Evolutionary conservation across 2,329 filamentous ascomycete genomes (phyloP).

Genomic region (Cercospora janseana): DNA sequence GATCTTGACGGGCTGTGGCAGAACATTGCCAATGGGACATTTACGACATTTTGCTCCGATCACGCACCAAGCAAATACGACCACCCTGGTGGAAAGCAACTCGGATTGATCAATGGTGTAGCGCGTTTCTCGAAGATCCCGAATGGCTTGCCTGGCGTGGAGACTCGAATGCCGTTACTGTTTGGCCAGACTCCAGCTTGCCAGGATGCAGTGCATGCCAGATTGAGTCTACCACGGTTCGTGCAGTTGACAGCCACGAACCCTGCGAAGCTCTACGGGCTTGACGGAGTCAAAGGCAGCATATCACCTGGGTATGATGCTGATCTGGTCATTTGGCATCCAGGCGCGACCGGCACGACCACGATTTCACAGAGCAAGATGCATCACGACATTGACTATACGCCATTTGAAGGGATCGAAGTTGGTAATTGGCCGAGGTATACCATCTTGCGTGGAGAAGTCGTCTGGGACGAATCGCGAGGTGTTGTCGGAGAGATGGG

Average conservation of each 20-base stretch:
- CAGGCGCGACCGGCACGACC: conserved; percentile 30
- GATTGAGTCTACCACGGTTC: conserved; percentile 41
- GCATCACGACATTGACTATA: conserved; percentile 63
- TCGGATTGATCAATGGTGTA: conserved; percentile 38
- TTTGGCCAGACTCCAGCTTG: conserved; percentile 39
- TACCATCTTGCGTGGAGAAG: conserved; percentile 57
- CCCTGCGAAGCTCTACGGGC: conserved; percentile 47
- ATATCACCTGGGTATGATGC: conserved; percentile 47
- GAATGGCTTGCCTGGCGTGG: conserved; percentile 46
- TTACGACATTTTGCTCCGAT: conserved; percentile 39
- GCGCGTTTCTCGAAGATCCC: conserved; percentile 44
- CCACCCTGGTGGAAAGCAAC: conserved; percentile 40
- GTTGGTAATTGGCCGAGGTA: conserved; percentile 62
- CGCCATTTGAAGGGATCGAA: conserved; percentile 58
- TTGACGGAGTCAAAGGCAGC: conserved; percentile 42
- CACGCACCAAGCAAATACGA: conserved; percentile 43
- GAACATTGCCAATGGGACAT: conserved; percentile 39
- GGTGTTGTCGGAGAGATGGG: conserved; percentile 43
- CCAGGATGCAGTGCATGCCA: conserved; percentile 26
- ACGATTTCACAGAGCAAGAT: conserved; percentile 47
- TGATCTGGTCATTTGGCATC: conserved; percentile 47
- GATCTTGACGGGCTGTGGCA: conserved; percentile 40
- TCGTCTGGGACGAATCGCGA: conserved; percentile 58
- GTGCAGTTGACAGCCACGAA: conserved; percentile 47
- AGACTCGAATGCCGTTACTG: conserved; percentile 44